Evolutionary conservation across 192 early-diverging fungal genomes (phyloP).

Genomic region (Geranomyces variabilis): DNA sequence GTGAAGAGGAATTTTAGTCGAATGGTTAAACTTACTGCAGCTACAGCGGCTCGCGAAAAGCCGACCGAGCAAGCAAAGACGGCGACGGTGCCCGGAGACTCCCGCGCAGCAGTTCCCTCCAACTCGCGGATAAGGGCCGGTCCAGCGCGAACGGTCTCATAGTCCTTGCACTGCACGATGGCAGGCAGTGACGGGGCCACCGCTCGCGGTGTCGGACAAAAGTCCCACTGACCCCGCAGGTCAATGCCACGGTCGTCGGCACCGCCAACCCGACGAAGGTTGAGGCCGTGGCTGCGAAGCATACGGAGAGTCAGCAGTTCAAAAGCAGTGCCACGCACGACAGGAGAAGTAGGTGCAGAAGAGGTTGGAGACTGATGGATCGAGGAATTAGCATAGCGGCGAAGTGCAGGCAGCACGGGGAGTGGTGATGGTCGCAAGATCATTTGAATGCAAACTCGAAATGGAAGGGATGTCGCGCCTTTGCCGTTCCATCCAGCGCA

Average conservation of each 20-base stretch:
- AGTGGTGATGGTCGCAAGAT: no score
- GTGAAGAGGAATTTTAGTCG: no score
- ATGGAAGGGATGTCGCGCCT: no score
- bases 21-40: background rate
- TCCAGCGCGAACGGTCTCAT: slow-evolving; percentile 18
- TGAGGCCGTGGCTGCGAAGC: slow-evolving; percentile 14
- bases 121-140: slow-evolving; percentile 40
- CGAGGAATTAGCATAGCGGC: background rate
- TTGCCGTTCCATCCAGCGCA: no score
- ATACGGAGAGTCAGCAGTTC: slow-evolving; percentile 10
- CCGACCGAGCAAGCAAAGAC: slow-evolving; percentile 24
- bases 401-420: background rate
- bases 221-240: slow-evolving; percentile 26
- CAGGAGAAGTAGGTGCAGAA: slow-evolving; percentile 23
- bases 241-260: slow-evolving; percentile 39
- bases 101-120: slow-evolving; percentile 29
- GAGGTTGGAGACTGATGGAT: background rate
- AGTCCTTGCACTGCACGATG: slow-evolving; percentile 43
- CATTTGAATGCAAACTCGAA: no score
- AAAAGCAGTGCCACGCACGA: slow-evolving; percentile 31
- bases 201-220: background rate
- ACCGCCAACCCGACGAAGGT: slow-evolving; percentile 33
- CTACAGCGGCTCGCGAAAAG: slow-evolving; percentile 13
- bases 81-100: slow-evolving; percentile 24
- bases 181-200: background rate